These are phyloP conservation scores for Pueraria montana DNA, from an alignment of 306 rosid species.

Conservation along the genomic window DNA sequence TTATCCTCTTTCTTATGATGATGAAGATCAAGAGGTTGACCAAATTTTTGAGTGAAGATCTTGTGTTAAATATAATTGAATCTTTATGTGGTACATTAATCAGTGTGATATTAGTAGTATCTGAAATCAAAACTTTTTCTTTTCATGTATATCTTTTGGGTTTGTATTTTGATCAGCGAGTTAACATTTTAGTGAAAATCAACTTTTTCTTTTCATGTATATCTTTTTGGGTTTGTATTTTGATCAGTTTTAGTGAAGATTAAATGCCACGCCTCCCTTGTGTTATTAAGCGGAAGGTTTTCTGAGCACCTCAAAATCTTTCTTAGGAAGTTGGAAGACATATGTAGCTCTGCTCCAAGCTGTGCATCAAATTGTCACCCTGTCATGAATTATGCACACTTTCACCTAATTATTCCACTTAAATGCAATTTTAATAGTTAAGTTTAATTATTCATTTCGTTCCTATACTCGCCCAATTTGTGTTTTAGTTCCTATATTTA, in stretches of 20 bases:
- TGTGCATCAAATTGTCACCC: slow-evolving; percentile 13
- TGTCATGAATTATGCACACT: neutral
- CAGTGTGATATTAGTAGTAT: slow-evolving; percentile 37
- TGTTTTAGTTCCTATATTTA: too few relatives aligned
- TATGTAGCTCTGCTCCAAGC: neutral
- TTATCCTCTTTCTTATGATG: slow-evolving; percentile 2
- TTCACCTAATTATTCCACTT: too few relatives aligned
- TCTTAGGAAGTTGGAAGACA: slow-evolving; percentile 16
- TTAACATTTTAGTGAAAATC: slow-evolving; percentile 29
- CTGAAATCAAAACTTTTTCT: neutral
- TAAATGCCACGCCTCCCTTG: neutral
- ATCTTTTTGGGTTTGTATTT: slow-evolving; percentile 1
- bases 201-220: neutral
- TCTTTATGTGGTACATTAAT: slow-evolving; percentile 29
- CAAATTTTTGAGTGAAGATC: slow-evolving; percentile 47
- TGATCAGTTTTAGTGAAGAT: slow-evolving; percentile 16
- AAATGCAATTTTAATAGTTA: too few relatives aligned
- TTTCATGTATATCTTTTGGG: slow-evolving; percentile 9
- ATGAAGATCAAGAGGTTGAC: slow-evolving; percentile 37
- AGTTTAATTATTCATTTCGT: too few relatives aligned
- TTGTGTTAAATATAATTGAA: slow-evolving; percentile 33
- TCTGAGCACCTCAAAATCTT: neutral
- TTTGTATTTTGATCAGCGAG: slow-evolving; percentile 27
- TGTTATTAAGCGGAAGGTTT: neutral
- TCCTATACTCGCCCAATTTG: too few relatives aligned